Percentiles rank a stretch among this genome's conserved stretches.
These are phyloP conservation scores for Populus tomentosa DNA, from an alignment of 441 rosid species.

Conservation along the genomic window DNA sequence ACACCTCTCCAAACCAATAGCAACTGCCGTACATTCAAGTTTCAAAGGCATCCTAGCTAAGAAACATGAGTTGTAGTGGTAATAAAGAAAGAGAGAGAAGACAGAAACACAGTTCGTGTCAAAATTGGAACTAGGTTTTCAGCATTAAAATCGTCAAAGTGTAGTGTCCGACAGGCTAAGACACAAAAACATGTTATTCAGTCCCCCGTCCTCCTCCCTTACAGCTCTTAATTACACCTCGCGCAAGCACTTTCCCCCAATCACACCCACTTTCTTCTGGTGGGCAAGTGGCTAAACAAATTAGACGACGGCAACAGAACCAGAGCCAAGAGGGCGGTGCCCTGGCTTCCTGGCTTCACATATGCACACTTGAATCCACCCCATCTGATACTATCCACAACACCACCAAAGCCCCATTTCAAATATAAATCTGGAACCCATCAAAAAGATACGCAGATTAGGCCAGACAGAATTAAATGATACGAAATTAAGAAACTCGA, in stretches of 20 bases:
- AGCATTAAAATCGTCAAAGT: conserved; percentile 10
- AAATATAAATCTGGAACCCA: conserved; percentile 11
- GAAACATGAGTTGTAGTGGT: too few relatives aligned
- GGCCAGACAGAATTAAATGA: neutral
- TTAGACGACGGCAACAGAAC: conserved; percentile 5
- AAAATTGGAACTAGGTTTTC: conserved; percentile 20
- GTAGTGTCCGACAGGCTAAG: conserved; percentile 4
- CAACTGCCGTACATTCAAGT: too few relatives aligned
- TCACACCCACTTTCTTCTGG: neutral
- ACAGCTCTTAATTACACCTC: conserved; percentile 11
- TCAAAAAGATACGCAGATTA: neutral
- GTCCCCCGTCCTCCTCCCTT: neutral
- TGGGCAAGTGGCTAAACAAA: neutral
- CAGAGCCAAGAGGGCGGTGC: neutral
- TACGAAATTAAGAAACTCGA: too few relatives aligned
- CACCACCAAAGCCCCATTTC: neutral
- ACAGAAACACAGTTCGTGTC: neutral
- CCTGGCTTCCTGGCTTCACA: neutral
- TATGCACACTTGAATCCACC: conserved; percentile 27
- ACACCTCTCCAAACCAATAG: too few relatives aligned
- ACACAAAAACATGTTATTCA: neutral
- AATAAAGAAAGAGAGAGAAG: too few relatives aligned
- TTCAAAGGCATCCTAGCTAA: too few relatives aligned
- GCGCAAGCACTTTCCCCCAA: conserved; percentile 2
- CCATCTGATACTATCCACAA: neutral